Evolutionary conservation across 2,329 filamentous ascomycete genomes (phyloP).

Genomic region (Ophioceras dolichostomum): DNA sequence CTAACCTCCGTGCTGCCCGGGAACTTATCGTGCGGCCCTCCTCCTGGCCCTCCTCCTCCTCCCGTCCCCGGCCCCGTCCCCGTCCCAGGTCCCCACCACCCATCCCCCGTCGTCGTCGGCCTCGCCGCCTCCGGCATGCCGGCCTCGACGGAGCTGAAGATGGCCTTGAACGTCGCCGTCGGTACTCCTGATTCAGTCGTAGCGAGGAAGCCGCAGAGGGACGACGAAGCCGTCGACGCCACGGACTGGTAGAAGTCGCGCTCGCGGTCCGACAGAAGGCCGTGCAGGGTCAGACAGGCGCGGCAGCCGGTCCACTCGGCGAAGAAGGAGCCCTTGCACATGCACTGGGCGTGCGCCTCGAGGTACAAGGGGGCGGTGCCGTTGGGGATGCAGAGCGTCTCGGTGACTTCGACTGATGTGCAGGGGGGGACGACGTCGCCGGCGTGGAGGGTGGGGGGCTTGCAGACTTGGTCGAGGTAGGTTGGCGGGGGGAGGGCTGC

Average conservation of each 20-base stretch:
- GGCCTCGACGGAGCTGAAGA: slow-evolving; percentile 19
- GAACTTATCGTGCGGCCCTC: slow-evolving; percentile 13
- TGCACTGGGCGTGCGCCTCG: slow-evolving; percentile 18
- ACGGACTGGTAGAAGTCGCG: slow-evolving; percentile 19
- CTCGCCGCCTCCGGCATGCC: slow-evolving; percentile 14
- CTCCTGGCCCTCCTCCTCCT: background rate
- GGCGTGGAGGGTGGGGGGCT: slow-evolving; percentile 8
- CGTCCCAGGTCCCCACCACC: slow-evolving; percentile 13
- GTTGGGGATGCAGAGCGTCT: slow-evolving; percentile 19
- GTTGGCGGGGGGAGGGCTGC: slow-evolving; percentile 1
- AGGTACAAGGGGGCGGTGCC: slow-evolving; percentile 14
- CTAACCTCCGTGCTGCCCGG: slow-evolving; percentile 23
- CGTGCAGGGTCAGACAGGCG: slow-evolving; percentile 25
- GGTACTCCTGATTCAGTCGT: slow-evolving; percentile 14
- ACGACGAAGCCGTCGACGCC: slow-evolving; percentile 18
- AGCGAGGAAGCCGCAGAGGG: slow-evolving; percentile 17
- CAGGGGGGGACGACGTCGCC: slow-evolving; percentile 17
- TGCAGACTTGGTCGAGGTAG: slow-evolving; percentile 13
- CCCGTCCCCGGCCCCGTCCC: slow-evolving; percentile 15
- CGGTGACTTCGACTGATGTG: slow-evolving; percentile 19
- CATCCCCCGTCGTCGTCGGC: slow-evolving; percentile 11
- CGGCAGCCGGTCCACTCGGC: slow-evolving; percentile 27
- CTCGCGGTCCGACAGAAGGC: slow-evolving; percentile 20
- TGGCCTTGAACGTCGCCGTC: slow-evolving; percentile 19
- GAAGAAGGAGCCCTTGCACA: slow-evolving; percentile 29